Evolutionary conservation across 2,329 filamentous ascomycete genomes (phyloP).

Genomic region (Fusarium sp.): DNA sequence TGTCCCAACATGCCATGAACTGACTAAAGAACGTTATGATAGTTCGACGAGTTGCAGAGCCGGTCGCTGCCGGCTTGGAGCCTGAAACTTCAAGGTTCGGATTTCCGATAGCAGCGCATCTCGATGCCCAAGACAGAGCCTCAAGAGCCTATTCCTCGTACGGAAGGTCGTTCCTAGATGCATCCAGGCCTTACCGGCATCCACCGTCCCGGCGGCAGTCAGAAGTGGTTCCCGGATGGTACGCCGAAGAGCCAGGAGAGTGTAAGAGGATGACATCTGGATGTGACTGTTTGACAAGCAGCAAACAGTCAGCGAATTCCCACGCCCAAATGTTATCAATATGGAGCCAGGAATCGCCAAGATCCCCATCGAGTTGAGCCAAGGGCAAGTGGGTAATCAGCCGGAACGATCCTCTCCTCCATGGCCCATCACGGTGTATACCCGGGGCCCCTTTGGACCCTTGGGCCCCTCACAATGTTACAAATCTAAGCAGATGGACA

Average conservation of each 20-base stretch:
- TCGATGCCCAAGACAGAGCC: constrained; percentile 17
- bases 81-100: constrained; percentile 1
- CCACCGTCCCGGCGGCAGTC: not conserved
- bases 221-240: not conserved
- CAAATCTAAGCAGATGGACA: not conserved
- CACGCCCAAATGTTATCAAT: constrained; percentile 11
- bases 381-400: constrained; percentile 6
- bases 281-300: not conserved
- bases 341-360: not conserved
- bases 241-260: constrained; percentile 5
- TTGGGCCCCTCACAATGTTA: not conserved
- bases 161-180: constrained; percentile 2
- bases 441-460: not conserved
- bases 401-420: constrained; percentile 3
- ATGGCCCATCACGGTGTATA: not conserved
- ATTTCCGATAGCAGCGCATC: not conserved
- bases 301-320: constrained; percentile 2
- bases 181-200: not conserved
- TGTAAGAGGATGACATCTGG: constrained; percentile 5
- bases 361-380: not conserved
- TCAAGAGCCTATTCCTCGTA: not conserved
- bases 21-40: not conserved
- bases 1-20: not conserved
- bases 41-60: not conserved
- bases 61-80: constrained; percentile 3